Percentiles rank a stretch among this genome's conserved stretches.
Evolutionary conservation across 2,329 filamentous ascomycete genomes (phyloP).

Genomic region (Coniochaeta ligniaria): DNA sequence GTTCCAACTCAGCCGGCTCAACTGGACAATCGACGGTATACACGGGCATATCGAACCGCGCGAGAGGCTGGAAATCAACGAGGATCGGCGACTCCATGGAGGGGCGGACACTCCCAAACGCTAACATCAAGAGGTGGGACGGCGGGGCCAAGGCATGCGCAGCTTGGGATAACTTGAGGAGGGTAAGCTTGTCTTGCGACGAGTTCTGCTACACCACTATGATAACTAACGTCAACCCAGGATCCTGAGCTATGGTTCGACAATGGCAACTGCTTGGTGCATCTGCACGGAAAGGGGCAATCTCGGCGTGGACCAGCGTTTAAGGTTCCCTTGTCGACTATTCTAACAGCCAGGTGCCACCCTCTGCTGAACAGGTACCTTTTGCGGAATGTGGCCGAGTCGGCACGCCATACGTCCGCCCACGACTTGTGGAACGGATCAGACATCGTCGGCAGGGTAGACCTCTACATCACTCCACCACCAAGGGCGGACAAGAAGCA

Average conservation of each 20-base stretch:
- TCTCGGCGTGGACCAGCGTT: constrained; percentile 63
- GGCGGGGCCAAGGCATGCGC: constrained; percentile 34
- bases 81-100: constrained; percentile 22
- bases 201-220: background rate
- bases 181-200: constrained; percentile 27
- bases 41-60: constrained; percentile 24
- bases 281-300: constrained; percentile 60
- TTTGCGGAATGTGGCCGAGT: constrained; percentile 20
- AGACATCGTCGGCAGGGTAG: constrained; percentile 26
- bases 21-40: constrained; percentile 8
- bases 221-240: constrained; percentile 32
- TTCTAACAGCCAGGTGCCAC: constrained; percentile 51
- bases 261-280: constrained; percentile 61
- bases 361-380: constrained; percentile 51
- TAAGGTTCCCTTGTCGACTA: constrained; percentile 49
- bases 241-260: constrained; percentile 65
- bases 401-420: constrained; percentile 1
- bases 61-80: constrained; percentile 27
- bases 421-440: constrained; percentile 6
- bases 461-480: constrained; percentile 66
- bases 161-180: constrained; percentile 39
- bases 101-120: constrained; percentile 13
- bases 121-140: constrained; percentile 42
- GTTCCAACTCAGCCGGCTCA: background rate
- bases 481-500: constrained; percentile 42